phyloP scores from a whole-genome alignment of 352 stramenopile genomes.

The Pythium coloratum region DNA sequence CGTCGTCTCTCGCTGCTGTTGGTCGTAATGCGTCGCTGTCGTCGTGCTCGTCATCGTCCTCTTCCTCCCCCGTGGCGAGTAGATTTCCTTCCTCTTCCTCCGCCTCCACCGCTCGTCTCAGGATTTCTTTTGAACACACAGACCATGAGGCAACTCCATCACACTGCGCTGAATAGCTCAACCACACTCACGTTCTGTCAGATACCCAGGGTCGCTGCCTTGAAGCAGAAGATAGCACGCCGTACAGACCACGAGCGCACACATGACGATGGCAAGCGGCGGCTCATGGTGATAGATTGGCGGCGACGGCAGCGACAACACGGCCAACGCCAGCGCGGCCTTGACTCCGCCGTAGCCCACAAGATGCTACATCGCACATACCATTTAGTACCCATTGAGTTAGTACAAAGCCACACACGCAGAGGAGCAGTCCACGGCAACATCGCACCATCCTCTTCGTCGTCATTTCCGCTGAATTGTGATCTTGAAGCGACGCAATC shows the following conservation, averaged over 20 bases:
- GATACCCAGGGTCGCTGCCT: conserved; percentile 42
- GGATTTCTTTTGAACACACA: conserved; percentile 7
- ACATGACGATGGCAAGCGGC: background rate
- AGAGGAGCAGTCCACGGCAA: no score
- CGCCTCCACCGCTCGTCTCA: conserved; percentile 3
- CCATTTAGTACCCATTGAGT: no score
- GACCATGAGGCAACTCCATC: background rate
- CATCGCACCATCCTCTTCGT: no score
- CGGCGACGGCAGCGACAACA: conserved; percentile 12
- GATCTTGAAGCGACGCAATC: no score
- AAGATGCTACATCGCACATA: conserved; percentile 1
- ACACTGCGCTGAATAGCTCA: background rate
- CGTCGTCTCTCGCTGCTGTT: background rate
- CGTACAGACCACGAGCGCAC: conserved; percentile 11
- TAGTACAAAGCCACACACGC: no score
- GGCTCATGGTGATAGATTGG: conserved; percentile 4
- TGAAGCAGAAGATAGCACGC: conserved; percentile 33
- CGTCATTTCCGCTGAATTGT: no score
- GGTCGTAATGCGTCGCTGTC: background rate
- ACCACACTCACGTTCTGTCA: conserved; percentile 33
- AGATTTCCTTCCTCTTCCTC: conserved; percentile 18
- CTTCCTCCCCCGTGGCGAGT: conserved; percentile 13
- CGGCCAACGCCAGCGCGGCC: conserved; percentile 11
- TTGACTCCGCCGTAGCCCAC: conserved; percentile 19
- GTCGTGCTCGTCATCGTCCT: conserved; percentile 15